These are phyloP conservation scores for Pseudonitzschia multistriata DNA, from an alignment of 108 stramenopile species.

Conservation along the genomic window DNA sequence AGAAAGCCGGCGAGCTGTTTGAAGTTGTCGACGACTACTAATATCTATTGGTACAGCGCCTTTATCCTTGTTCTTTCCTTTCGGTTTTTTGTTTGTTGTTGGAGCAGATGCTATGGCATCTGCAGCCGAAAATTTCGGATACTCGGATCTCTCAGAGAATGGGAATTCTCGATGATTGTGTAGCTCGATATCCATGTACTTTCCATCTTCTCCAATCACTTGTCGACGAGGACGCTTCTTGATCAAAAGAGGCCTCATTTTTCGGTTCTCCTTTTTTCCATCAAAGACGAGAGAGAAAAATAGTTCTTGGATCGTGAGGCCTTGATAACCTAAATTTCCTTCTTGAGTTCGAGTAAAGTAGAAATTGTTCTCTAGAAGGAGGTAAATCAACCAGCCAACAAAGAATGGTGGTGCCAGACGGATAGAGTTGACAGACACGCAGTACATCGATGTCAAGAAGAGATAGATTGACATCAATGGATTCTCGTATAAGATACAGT, in stretches of 20 bases:
- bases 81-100: slow-evolving; percentile 27
- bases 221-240: slow-evolving; percentile 35
- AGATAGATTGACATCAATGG: slow-evolving; percentile 61
- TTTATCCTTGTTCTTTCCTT: slow-evolving; percentile 27
- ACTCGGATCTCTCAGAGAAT: slow-evolving; percentile 69
- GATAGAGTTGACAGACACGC: slow-evolving; percentile 54
- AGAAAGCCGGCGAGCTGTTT: slow-evolving; percentile 30
- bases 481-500: slow-evolving; percentile 57
- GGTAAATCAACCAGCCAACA: slow-evolving; percentile 46
- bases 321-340: slow-evolving; percentile 53
- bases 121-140: slow-evolving; percentile 64
- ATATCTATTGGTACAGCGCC: slow-evolving; percentile 17
- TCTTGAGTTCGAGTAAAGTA: slow-evolving; percentile 30
- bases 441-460: slow-evolving; percentile 71
- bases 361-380: slow-evolving; percentile 54
- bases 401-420: slow-evolving; percentile 57
- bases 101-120: slow-evolving; percentile 57
- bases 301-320: slow-evolving; percentile 57
- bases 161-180: slow-evolving; percentile 79
- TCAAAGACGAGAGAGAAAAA: slow-evolving; percentile 41
- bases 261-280: slow-evolving; percentile 41
- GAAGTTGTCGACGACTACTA: not conserved
- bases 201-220: slow-evolving; percentile 30
- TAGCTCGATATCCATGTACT: slow-evolving; percentile 33
- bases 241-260: slow-evolving; percentile 45